Base-by-base conservation (phyloP, 345 rosid species). In the Lepidium africanum region DNA sequence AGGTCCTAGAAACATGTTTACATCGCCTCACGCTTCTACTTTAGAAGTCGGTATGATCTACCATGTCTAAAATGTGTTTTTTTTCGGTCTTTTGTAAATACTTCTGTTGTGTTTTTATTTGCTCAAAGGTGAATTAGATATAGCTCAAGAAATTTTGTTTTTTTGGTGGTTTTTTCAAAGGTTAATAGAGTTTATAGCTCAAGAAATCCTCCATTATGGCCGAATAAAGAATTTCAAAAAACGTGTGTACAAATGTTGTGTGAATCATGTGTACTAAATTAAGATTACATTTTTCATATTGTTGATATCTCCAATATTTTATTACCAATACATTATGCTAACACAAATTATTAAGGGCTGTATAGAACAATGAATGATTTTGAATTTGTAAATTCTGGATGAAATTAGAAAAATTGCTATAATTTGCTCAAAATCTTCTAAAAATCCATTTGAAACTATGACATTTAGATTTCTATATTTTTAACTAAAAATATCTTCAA, bases 41-140 rank as follows among this genome's bases (percentile, higher is more conserved):
- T 71, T 93, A 67, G 95, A 93, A 79, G 98, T 93, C 9, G 98
- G 98, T 57, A 88, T 93, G 98, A 48, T 87, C 2, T 93, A 88
- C 79, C 69, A 78, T 75, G 93, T 93, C 60, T 93, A 50, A 69
- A 54, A 32, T 25, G 2, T 25, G 0, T 27, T 27, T 5, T 58
- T n/a, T 49, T 17, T 56, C 69, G 27, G 59, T 75, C 65, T 54
- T 68, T 53, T 67, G 74, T 67, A 74, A 67, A 74, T 67, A 45
- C 19, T 61, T 74, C 61, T 74, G 64, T 51, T 67, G 19, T 58
- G 49, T 67, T 35, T 50, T 54, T 42, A 40, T 15, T 64, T 56
- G 12, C 27, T 8, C 6, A 32, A 30, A 64, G 57, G 53, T 64
- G 45, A 48, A n/a, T 38, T 72, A 72, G 65, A 63, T 72, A 53